Evolutionary conservation across 345 rosid species (phyloP), one percentile per base, ranked within the genome.

Genomic region (Citrus trifoliata): DNA sequence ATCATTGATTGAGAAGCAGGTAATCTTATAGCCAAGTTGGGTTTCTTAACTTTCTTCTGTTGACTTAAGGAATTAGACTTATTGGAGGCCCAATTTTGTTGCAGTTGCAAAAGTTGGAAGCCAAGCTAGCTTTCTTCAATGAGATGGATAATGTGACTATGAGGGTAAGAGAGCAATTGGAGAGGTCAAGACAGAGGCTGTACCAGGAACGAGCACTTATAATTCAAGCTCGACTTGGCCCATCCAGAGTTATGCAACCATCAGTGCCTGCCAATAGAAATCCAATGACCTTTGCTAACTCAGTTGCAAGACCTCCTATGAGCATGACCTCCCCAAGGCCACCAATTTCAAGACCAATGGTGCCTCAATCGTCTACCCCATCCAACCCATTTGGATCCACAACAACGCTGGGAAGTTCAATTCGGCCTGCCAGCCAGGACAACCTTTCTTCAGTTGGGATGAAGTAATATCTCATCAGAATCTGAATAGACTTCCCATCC

Each of bases 171-270:
- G 99, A 97, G 87, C 98, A 94, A 75, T 84, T 97, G 86, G 98
- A 97, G 70, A 86, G 98, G 82, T 91, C 96, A 71, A 93, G 88
- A 80, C 98, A 94, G 84, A 91, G 88, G 80, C 97, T 97, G 55
- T 94, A 88, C 86, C 93, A 90, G 21, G 98, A 97, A 81, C 86
- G 99, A 71, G 93, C 93, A 58, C 98, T 94, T 85, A 97, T 97
- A 85, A 97, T 97, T 70, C 93, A 97, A 80, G 82, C 98, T 51
- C 91, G 98, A 71, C 96, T 94, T 27, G 97, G 96, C 66, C 84
- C 95, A 18, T 89, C 97, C 22, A 85, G 90, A 84, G 80, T 83
- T 75, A 81, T 86, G 80, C 93, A 88, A 25, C 86, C 89, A 28
- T 60, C 89, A 10, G 75, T 88, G 76, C 90, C 97, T 55, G 63